phyloP scores from a whole-genome alignment of 2,329 filamentous ascomycete genomes.

The Paraphoma chrysanthemicola region DNA sequence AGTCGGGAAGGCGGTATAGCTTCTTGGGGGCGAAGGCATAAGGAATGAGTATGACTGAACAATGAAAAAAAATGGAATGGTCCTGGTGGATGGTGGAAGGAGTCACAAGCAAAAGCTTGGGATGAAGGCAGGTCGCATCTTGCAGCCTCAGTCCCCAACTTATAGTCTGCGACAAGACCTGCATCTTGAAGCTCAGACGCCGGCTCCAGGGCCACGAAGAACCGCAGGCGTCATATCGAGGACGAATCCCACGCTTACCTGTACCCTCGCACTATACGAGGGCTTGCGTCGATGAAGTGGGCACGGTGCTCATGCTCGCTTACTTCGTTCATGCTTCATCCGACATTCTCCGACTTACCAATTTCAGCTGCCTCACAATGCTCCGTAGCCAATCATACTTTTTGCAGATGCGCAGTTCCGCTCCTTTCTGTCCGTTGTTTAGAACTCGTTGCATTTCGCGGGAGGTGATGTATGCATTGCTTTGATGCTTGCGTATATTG shows the following conservation, averaged over 20 bases:
- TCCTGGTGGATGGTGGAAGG: not conserved
- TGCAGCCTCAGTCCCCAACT: slow-evolving; percentile 28
- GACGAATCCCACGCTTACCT: slow-evolving; percentile 33
- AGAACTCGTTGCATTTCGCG: not conserved
- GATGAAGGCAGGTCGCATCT: not conserved
- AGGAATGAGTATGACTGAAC: slow-evolving; percentile 5
- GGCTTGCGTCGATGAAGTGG: slow-evolving; percentile 21
- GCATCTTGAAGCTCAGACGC: slow-evolving; percentile 14
- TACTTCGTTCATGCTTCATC: slow-evolving; percentile 10
- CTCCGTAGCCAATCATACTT: not conserved
- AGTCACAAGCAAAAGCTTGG: not conserved
- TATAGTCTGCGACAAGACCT: slow-evolving; percentile 24
- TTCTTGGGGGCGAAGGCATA: slow-evolving; percentile 45
- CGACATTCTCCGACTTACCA: slow-evolving; percentile 18
- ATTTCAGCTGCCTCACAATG: slow-evolving; percentile 3
- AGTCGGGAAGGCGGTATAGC: slow-evolving; percentile 39
- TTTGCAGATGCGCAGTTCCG: not conserved
- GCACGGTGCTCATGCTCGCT: slow-evolving; percentile 30
- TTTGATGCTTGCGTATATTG: slow-evolving; percentile 14
- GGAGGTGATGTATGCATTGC: not conserved
- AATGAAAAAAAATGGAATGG: not conserved
- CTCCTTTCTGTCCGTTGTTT: slow-evolving; percentile 6
- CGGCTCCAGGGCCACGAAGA: slow-evolving; percentile 12
- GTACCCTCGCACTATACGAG: slow-evolving; percentile 28
- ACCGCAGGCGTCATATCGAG: slow-evolving; percentile 31